Evolutionary conservation across 371 early-diverging fungal genomes (phyloP), one percentile per base, ranked within the genome.

Genomic region (Rhizopus stolonifer): DNA sequence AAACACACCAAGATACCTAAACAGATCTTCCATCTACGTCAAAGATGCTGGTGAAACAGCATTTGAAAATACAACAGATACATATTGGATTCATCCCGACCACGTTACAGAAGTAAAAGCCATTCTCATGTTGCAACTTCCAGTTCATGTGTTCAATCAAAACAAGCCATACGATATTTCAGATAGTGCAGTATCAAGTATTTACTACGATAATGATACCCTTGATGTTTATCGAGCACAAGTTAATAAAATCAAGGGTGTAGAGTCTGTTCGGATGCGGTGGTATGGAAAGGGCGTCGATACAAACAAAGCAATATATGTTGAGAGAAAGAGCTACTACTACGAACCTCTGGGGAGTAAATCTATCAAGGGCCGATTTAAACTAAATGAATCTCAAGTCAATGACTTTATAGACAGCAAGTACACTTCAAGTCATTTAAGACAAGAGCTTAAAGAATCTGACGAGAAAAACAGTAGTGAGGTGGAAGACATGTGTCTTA

Each of bases 81-180:
- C 96, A 76, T 98, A 94, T 72, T 97, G 98, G 98, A 91, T 98
- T 1, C 94, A 94, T 55, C 90, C 90, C 0, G 95, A 97, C 67
- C 95, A 98, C 70, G 87, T 98, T 39, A 90, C 90, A 52, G 94
- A 94, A 64, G 83, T 98, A 54, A 92, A 94, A 66, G 81, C 87
- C 38, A 75, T 82, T 60, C 91, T 98, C 53, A 79, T 96, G 44
- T 85, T 88, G 65, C 84, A 95, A 60, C 81, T 98, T 17, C 99
- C 99, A 10, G 92, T 97, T 25, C 79, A 95, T 52, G 79, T 96
- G 23, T 95, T 92, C 67, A 80, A 79, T 58, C 77, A 81, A 50
- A 86, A 87, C 65, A 85, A 67, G 75, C 78, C 66, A 24, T 55
- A 45, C 17, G 67, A 76, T 52, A 63, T 77, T 33, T 77, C 82